Conservation (phyloP, 169 alveolate genomes). For the Neospora caninum region DNA sequence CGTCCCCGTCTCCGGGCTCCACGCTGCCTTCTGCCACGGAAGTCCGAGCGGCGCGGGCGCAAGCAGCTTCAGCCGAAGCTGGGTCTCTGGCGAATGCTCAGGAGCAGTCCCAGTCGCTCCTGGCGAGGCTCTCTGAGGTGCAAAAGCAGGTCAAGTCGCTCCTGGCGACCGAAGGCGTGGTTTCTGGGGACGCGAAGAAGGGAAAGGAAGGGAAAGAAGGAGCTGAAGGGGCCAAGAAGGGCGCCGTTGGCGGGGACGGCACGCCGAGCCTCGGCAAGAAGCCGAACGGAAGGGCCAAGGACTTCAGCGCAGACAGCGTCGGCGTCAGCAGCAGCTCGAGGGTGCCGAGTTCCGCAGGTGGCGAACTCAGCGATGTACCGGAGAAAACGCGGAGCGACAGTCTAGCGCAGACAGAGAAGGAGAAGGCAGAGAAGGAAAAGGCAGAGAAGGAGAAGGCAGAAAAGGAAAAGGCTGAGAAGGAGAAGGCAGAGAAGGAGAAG, state of each 20-base stretch:
- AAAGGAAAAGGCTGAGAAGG: neutral
- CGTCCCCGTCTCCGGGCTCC: neutral
- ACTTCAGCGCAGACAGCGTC: neutral
- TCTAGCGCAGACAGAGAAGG: neutral
- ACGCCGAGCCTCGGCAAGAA: too few relatives aligned
- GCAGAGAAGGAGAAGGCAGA: neutral
- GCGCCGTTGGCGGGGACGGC: neutral
- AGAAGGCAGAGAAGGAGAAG: neutral
- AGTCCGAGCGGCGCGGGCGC: neutral
- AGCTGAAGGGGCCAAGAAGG: neutral
- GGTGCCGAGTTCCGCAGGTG: neutral
- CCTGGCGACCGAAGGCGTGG: neutral
- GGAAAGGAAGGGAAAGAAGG: neutral
- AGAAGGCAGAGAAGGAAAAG: neutral
- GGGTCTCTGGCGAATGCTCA: neutral
- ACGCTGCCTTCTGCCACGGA: neutral
- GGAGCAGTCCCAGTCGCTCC: neutral
- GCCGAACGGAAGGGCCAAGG: neutral
- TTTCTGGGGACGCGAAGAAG: neutral
- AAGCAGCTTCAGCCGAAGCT: neutral
- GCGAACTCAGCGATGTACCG: too few relatives aligned
- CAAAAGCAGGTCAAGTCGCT: neutral
- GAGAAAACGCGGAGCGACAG: neutral
- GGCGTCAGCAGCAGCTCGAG: neutral
- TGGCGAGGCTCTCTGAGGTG: slow-evolving; percentile 27